Base-by-base conservation (phyloP, 2,329 filamentous ascomycete genomes). In the Pseudogymnoascus sp. region DNA sequence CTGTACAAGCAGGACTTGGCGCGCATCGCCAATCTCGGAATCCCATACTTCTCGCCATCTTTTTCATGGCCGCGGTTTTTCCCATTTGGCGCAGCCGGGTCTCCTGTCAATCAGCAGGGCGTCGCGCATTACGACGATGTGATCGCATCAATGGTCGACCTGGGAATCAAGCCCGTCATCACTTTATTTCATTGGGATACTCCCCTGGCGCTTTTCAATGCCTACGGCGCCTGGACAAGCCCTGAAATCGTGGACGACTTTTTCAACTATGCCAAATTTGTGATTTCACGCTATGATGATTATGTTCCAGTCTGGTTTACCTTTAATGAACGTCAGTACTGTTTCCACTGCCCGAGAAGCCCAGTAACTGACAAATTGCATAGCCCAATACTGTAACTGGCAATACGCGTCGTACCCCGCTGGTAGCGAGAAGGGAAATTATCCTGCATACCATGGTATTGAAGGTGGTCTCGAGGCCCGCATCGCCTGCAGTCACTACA, bases 351-450 rank as follows among this genome's bases (percentile, higher is more conserved):
- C 22, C 19, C 19, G 40, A 37, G 12, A 14, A 24, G 3, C 12
- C 22, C 7, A 24, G 22, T 35, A 22, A 43, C 28, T 62, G 22
- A 16, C 62, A 16, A 19, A 50, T 16, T 6, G 14, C 3, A 59
- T 24, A 70, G 68, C 76, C 2, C 76, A 78, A 66, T 78, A 79
- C 70, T 80, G 78, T 64, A 78, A 80, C 63, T 79, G 78, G 78
- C 78, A 81, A 67, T 81, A 78, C 67, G 70, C 72, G 1, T 68
- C 67, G 62, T 80, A 79, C 43, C 78, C 77, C 2, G 74, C 76
- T 12, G 78, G 79, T 5, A 68, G 75, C 62, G 35, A 38, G 8
- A 67, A 68, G 43, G 69, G 70, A 12, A 76, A 78, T 64, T 79
- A 79, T 40, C 78, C 78, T 14, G 76, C 77, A 1, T 80, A 79